phyloP scores from a whole-genome alignment of 2,329 filamentous ascomycete genomes.

The Phyllosticta ampelicida region DNA sequence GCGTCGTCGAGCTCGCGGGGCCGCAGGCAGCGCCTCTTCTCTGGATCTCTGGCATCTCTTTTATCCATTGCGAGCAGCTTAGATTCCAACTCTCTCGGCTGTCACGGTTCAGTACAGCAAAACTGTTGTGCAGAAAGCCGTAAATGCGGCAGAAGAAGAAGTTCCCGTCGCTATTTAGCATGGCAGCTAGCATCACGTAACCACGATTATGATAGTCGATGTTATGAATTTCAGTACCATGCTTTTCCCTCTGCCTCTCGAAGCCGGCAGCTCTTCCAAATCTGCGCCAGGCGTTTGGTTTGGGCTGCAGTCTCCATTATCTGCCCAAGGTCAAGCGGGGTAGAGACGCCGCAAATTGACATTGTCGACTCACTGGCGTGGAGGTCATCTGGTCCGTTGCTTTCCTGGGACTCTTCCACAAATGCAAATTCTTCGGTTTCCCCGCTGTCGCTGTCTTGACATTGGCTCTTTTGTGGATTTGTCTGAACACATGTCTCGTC shows the following conservation, averaged over 20 bases:
- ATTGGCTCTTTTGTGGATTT: not conserved
- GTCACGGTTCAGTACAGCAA: slow-evolving; percentile 13
- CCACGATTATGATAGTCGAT: slow-evolving; percentile 10
- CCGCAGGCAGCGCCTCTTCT: slow-evolving; percentile 1
- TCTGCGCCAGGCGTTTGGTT: not conserved
- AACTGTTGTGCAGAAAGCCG: slow-evolving; percentile 12
- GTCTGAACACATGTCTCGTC: not conserved
- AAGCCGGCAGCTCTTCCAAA: not conserved
- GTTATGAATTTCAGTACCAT: not conserved
- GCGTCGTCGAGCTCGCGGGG: slow-evolving; percentile 9
- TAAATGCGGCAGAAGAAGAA: slow-evolving; percentile 15
- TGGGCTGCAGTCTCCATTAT: not conserved
- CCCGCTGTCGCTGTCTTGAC: not conserved
- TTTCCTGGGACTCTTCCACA: not conserved
- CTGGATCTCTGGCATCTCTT: slow-evolving; percentile 2
- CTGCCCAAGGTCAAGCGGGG: not conserved
- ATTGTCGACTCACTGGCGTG: not conserved
- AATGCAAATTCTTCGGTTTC: not conserved
- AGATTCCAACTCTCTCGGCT: slow-evolving; percentile 12
- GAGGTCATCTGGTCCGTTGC: not conserved
- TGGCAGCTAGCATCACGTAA: slow-evolving; percentile 16
- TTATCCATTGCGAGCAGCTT: slow-evolving; percentile 10
- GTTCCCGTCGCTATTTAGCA: slow-evolving; percentile 18
- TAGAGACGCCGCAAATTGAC: not conserved
- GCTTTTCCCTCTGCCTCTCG: not conserved